phyloP scores from a whole-genome alignment of 768 basidiomycete genomes.

The Psilocybe cubensis region DNA sequence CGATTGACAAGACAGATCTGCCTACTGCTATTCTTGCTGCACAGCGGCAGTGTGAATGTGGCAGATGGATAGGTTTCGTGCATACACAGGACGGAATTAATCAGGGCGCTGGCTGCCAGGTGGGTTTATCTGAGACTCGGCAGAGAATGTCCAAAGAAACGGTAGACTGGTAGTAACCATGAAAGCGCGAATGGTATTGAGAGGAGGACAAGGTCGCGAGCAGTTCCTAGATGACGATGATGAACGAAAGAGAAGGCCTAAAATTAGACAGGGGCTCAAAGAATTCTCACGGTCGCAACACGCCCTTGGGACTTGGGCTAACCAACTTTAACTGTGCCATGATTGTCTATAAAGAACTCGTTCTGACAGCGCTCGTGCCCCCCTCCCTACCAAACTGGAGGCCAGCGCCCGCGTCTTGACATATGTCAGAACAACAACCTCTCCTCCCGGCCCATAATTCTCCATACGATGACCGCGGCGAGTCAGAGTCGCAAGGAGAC shows the following conservation, averaged over 20 bases:
- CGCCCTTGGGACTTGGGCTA: background rate
- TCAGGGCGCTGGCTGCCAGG: conserved; percentile 11
- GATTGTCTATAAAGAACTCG: background rate
- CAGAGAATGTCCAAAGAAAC: background rate
- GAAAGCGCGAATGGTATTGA: background rate
- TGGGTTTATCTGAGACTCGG: background rate
- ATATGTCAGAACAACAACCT: conserved; percentile 50
- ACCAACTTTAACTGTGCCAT: background rate
- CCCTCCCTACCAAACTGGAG: conserved; percentile 6
- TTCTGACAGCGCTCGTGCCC: background rate
- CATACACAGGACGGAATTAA: conserved; percentile 2
- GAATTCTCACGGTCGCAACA: background rate
- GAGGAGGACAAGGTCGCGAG: background rate
- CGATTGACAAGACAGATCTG: too few relatives aligned
- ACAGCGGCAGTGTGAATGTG: background rate
- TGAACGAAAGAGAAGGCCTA: background rate
- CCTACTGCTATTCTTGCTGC: conserved; percentile 3
- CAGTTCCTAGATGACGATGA: background rate
- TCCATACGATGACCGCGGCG: conserved; percentile 1
- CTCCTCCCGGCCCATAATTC: conserved; percentile 38
- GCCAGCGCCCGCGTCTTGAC: conserved; percentile 19
- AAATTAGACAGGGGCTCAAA: background rate
- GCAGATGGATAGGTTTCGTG: conserved; percentile 6
- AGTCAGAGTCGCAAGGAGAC: background rate
- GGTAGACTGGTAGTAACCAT: too few relatives aligned